These are phyloP conservation scores for Wallacemonas collosoma DNA, from an alignment of 208 protist species.

Conservation along the genomic window DNA sequence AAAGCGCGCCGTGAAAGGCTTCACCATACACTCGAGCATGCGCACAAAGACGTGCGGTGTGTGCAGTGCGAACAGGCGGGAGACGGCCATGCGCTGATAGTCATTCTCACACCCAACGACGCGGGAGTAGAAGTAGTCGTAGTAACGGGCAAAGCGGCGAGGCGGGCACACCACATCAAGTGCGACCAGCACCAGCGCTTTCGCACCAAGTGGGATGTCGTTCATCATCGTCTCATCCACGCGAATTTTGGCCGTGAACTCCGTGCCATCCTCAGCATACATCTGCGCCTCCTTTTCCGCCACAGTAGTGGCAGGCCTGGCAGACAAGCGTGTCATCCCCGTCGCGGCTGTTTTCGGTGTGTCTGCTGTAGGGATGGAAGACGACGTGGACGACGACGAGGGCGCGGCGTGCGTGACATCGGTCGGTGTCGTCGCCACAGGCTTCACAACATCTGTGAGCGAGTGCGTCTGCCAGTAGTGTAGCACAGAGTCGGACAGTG, in stretches of 20 bases:
- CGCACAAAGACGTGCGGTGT: conserved; percentile 39
- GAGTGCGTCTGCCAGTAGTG: neutral
- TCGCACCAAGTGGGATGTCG: conserved; percentile 48
- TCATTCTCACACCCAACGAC: conserved; percentile 67
- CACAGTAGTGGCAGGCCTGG: neutral
- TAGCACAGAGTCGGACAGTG: conserved; percentile 26
- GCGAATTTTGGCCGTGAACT: neutral
- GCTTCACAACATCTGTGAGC: neutral
- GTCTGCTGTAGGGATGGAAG: neutral
- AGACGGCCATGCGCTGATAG: conserved; percentile 73
- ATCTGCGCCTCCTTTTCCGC: neutral
- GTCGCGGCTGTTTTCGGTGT: neutral
- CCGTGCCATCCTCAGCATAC: neutral
- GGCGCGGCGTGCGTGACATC: too few species aligned
- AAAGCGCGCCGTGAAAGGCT: conserved; percentile 65
- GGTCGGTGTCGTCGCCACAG: too few species aligned
- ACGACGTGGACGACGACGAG: too few species aligned
- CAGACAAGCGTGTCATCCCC: neutral
- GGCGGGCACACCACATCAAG: conserved; percentile 82
- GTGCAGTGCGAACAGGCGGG: conserved; percentile 64
- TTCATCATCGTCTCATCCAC: conserved; percentile 16
- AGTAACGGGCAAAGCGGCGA: conserved; percentile 54
- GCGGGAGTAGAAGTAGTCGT: conserved; percentile 86
- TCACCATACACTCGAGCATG: conserved; percentile 67
- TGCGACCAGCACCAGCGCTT: conserved; percentile 55